Base-by-base conservation (phyloP, 192 early-diverging fungal genomes). In the Jimgerdemannia flammicorona region DNA sequence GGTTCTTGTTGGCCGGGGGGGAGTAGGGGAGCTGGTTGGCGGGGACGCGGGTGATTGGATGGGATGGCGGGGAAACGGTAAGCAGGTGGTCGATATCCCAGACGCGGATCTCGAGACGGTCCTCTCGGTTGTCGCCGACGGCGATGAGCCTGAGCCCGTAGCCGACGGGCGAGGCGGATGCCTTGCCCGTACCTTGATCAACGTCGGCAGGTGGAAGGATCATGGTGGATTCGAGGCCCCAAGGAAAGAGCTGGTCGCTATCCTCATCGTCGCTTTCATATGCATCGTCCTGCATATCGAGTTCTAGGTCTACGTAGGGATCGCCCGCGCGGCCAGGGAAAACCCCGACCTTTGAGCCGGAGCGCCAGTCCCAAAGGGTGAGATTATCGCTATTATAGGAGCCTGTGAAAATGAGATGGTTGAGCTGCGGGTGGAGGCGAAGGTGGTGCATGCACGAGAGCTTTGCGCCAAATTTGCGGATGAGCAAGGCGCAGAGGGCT, bases 401-500 rank as follows among this genome's bases (percentile, higher is more conserved):
- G 44, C 79, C 79, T 49, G 69, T 74, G 4, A 71, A 73, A 18
- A 80, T 77, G 43, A 80, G 66, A 44, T 80, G 79, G 39, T 80
- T 80, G 9, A 80, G 42, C 18, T 74, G 73, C 6, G 73, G 67
- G 17, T 75, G 79, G 59, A 69, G 72, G 71, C 73, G 49, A 67
- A 81, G 74, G 69, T 81, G 79, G 64, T 77, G 69, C 76, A 81
- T 81, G 66, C 79, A 81, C 54, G 75, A 77, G 64, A 81, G 63
- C 42, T 68, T n/a, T 29, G 43, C 63, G n/a, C 79, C 79, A 10
- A 81, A 29, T 18, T 70, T 70, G 41, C 74, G 67, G 11, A 64
- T 75, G n/a, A 54, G 40, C 11, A 80, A 68, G 20, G 74, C 72
- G n/a, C 19, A 43, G 68, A 69, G 10, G 68, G 68, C 11, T 69